Base-by-base conservation (phyloP, 2,329 filamentous ascomycete species). In the Cordyceps cicadae region DNA sequence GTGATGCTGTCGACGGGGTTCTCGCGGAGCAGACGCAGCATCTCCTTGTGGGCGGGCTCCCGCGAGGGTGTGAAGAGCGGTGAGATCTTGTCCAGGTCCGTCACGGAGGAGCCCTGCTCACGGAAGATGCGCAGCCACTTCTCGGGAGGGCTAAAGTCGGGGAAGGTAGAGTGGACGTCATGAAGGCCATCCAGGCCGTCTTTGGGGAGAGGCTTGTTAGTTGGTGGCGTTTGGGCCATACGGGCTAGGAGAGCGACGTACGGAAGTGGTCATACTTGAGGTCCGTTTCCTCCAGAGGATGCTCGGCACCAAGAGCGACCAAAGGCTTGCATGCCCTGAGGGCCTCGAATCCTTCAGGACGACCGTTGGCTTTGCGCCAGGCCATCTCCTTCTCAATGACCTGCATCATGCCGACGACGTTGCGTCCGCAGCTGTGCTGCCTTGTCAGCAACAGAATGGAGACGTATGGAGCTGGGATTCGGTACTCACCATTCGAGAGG, bases 361-460 rank as follows among this genome's bases (percentile, higher is more conserved):
- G 82, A 19, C 88, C 88, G 48, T 85, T 82, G 14, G 83, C 76
- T 70, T 84, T 85, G 64, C 94, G 84, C 92, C 92, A 97, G 66
- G 84, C 81, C 66, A 91, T 80, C 76, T 99, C 94, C 70, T 91
- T 90, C 66, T 96, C 91, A 58, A 99, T 82, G 62, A 96, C 87
- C 69, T 97, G 88, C 77, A 99, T 97, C 63, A 97, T 79, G 26
- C 91, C 89, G 45, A 97, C 87, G 17, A 89, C 87, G 74, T 99
- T 99, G 55, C 88, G 86, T 55, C 97, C 80, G 68, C 92, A 97
- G 73, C 88, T 92, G 45, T 8, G 15, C 5, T 15, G 14, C 5
- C 8, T 37, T 21, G 32, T 61, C 21, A 61, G 21, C 21, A 37
- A 19, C 0, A 32, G 26, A 7, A 29, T 67, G 29, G 66, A 55